Evolutionary conservation across 2,329 filamentous ascomycete species (phyloP).

Genomic region (Stagonosporopsis cucurbitacearum): DNA sequence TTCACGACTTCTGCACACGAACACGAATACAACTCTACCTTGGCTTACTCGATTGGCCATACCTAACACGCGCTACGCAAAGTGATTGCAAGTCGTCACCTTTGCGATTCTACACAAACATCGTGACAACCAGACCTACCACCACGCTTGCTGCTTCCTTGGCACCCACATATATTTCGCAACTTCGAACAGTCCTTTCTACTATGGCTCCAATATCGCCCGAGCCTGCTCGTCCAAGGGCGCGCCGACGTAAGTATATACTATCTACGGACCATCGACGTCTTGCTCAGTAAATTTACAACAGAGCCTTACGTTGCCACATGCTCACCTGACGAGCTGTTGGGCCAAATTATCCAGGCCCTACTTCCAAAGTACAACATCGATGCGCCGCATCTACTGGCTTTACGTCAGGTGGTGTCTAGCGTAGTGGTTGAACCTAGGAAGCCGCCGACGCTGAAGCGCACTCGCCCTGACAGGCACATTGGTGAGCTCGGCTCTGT

Average conservation of each 20-base stretch:
- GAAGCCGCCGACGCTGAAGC: constrained; percentile 2
- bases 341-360: background rate
- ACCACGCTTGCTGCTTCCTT: background rate
- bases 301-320: constrained; percentile 8
- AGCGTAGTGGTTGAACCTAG: constrained; percentile 1
- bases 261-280: background rate
- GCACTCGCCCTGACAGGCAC: constrained; percentile 14
- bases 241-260: constrained; percentile 9
- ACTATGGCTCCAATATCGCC: background rate
- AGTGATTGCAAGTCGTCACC: background rate
- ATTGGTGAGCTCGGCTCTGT: constrained; percentile 4
- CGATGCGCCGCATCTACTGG: constrained; percentile 1
- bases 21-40: background rate
- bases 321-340: constrained; percentile 9
- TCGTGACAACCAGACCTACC: background rate
- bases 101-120: background rate
- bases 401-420: background rate
- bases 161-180: background rate
- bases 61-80: too few species aligned
- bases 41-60: background rate
- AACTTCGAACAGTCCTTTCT: background rate
- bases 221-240: background rate
- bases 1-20: background rate
- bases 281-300: background rate
- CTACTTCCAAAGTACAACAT: constrained; percentile 4